Base-by-base conservation (phyloP, 1,284 basidiomycete genomes). In the Mycosarcoma maydis region DNA sequence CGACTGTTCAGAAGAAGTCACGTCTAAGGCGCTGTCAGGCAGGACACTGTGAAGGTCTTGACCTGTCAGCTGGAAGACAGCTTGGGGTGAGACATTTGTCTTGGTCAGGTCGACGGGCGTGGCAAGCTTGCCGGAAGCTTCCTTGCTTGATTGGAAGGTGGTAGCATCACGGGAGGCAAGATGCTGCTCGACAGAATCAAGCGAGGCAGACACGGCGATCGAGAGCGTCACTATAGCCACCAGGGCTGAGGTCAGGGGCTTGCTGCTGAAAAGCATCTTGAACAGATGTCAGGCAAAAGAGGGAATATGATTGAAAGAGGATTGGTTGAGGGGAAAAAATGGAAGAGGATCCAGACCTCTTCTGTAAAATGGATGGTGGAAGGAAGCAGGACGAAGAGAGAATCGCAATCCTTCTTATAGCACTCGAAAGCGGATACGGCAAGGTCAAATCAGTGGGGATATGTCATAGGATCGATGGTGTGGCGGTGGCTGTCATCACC, bases 171-270 rank as follows among this genome's bases (percentile, higher is more conserved):
- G 50, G 22, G 61, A 41, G 13, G 20, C 17, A 37, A 65, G 50
- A 17, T 57, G 50, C 37, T 54, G 46, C 48, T 49, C 50, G 49
- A 53, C 34, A n/a, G 55, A 50, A 42, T 50, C 50, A 30, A 58
- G 46, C 13, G 37, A 27, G 19, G 54, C 61, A 27, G 61, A 57
- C 11, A 46, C 55, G 6, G 37, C 17, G 24, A 53, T 43, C n/a
- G 61, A 53, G 8, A 65, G 55, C 9, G 54, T 30, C 9, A 65
- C 50, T 40, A 58, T 53, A 50, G 61, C 61, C 50, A 50, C 41
- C 36, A 65, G 42, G 50, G 41, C 55, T 30, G 53, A 46, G 17
- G 38, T 23, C 16, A 64, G 10, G 3, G 55, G 22, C 36, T 40
- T 54, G 26, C 22, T 50, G 27, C 14, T 19, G 47, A 70, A 29